phyloP scores from a whole-genome alignment of 441 rosid genomes.

The Dalechampia spathulata region DNA sequence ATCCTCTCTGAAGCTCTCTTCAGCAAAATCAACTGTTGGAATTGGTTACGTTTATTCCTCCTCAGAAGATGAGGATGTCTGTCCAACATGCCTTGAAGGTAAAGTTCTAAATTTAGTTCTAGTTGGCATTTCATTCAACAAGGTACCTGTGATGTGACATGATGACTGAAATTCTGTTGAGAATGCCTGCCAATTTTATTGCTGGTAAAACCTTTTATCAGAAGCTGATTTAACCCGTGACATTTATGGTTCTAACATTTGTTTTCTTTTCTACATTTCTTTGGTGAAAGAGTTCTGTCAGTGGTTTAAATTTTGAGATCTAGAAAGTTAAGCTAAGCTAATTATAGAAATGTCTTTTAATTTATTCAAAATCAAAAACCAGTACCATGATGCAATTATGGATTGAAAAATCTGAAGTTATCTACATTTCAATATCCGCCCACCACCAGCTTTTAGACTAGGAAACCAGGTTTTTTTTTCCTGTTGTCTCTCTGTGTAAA shows the following conservation, averaged over 20 bases:
- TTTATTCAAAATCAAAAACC: neutral
- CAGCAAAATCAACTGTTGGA: constrained; percentile 39
- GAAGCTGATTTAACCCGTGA: neutral
- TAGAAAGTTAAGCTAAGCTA: neutral
- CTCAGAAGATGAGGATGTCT: constrained; percentile 75
- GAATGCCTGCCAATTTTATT: constrained; percentile 1
- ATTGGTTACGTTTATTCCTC: constrained; percentile 54
- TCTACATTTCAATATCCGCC: neutral
- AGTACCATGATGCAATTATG: no score
- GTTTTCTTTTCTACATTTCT: neutral
- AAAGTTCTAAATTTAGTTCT: constrained; percentile 15
- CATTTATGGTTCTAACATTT: neutral
- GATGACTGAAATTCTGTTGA: neutral
- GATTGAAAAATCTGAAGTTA: neutral
- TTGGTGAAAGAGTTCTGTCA: neutral
- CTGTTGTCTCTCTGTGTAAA: no score
- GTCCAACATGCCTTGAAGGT: constrained; percentile 96
- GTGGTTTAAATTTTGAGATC: neutral
- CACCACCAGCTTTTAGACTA: no score
- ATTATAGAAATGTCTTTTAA: neutral
- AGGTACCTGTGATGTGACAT: neutral
- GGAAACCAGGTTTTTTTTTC: no score
- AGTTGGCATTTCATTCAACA: neutral
- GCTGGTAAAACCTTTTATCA: neutral
- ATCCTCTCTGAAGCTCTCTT: constrained; percentile 48